These are phyloP conservation scores for Thelonectria discophora DNA, from an alignment of 2,329 filamentous ascomycete species.

Conservation along the genomic window DNA sequence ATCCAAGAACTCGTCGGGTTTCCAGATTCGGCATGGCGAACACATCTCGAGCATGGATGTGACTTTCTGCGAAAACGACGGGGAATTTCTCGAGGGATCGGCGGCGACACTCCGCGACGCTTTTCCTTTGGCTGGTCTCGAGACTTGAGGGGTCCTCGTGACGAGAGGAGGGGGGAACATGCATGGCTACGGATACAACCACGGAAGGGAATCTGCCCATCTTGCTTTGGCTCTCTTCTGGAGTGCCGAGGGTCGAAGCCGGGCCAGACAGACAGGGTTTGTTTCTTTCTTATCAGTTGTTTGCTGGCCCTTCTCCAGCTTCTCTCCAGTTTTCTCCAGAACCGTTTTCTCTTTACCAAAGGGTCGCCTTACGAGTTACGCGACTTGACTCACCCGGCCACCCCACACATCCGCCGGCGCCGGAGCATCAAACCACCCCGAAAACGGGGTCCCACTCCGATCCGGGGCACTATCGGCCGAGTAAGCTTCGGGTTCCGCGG, in stretches of 20 bases:
- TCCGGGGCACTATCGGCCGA: slow-evolving; percentile 18
- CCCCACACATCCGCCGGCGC: background rate
- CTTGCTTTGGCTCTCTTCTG: no score
- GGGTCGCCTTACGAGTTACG: no score
- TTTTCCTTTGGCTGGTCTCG: slow-evolving; percentile 3
- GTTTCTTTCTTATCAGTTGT: background rate
- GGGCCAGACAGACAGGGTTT: background rate
- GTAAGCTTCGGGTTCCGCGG: background rate
- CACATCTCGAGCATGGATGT: background rate
- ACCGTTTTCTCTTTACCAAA: background rate
- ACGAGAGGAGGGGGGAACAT: background rate
- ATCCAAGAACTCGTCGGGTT: slow-evolving; percentile 6
- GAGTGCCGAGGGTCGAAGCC: background rate
- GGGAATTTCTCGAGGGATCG: slow-evolving; percentile 4
- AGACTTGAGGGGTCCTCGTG: background rate
- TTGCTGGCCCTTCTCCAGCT: background rate
- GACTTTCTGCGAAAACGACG: background rate
- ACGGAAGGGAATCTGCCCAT: no score
- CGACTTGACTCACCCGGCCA: background rate
- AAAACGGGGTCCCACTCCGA: slow-evolving; percentile 14
- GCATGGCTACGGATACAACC: background rate
- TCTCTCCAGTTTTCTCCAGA: background rate
- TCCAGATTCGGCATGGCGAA: background rate
- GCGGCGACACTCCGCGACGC: slow-evolving; percentile 17
- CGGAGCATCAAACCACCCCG: slow-evolving; percentile 20